Base-by-base conservation (phyloP, 2,329 filamentous ascomycete species). In the Amauroascus verrucosus region DNA sequence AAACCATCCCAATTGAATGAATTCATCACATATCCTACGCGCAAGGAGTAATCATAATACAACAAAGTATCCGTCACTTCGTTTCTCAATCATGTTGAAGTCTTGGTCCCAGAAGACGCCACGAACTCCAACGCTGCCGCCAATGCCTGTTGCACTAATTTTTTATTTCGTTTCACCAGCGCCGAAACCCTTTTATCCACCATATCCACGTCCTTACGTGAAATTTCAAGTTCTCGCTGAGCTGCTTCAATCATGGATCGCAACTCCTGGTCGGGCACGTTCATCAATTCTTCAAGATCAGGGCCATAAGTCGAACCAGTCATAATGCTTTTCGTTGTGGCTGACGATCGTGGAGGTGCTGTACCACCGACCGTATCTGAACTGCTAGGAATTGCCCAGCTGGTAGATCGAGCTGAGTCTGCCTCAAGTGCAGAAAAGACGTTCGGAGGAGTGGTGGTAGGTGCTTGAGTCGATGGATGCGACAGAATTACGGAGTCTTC, bases 211-310 rank as follows among this genome's bases (percentile, higher is more conserved):
- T 91, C 83, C 60, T 77, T 77, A 66, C 83, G 82, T 60, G 90
- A 78, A 8, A 75, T 74, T 59, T 89, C 84, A 70, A 89, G 83
- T 67, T 91, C 85, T 51, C 82, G 79, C 26, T 73, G 70, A 3
- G 70, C 70, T 44, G 66, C 67, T 41, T 65, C 59, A 11, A 72
- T 65, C 48, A 72, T 69, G 13, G 64, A 59, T 38, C 66, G 64
- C 22, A 75, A 59, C 35, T 71, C 68, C 32, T 70, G 67, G 33
- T 67, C 64, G 14, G 71, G 68, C 65, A 75, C 68, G 5, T 64
- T 70, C 24, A 70, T 66, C 8, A 74, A 64, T 22, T 71, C 68
- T 20, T 72, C 69, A 24, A 72, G 59, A 24, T 65, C 67, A 1
- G 65, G 63, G 24, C 64, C 62, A 41, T 68, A 61, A 6, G 63